phyloP scores from a whole-genome alignment of 2,329 filamentous ascomycete species.

The Tolypocladium ovalisporum region DNA sequence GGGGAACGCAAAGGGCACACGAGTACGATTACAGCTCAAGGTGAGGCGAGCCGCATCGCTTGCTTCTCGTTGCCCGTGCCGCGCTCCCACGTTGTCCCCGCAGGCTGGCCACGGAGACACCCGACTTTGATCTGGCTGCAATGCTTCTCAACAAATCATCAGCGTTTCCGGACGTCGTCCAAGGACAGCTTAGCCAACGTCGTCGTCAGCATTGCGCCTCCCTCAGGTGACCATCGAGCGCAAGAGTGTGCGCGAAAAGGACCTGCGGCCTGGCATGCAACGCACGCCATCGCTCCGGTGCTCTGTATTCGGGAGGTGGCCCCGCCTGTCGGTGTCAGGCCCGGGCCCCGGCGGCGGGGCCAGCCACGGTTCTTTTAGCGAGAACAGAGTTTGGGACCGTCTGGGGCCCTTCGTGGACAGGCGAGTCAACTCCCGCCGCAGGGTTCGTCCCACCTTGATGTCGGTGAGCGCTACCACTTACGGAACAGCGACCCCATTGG shows the following conservation, averaged over 20 bases:
- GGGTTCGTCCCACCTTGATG: neutral
- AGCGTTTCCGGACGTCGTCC: neutral
- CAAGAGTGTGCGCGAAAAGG: neutral
- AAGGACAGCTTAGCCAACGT: neutral
- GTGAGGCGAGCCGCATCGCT: neutral
- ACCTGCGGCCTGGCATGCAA: neutral
- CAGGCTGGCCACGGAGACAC: neutral
- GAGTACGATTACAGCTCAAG: neutral
- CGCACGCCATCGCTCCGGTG: neutral
- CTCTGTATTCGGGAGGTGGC: neutral
- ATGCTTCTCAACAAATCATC: neutral
- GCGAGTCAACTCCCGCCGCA: neutral
- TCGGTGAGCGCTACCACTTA: neutral
- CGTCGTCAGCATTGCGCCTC: neutral
- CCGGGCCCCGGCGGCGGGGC: neutral
- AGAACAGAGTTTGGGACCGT: constrained; percentile 5
- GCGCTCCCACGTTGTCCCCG: neutral
- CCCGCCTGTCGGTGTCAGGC: neutral
- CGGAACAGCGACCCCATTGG: neutral
- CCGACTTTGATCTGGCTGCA: neutral
- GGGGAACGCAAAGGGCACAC: no score
- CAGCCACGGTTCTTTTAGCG: neutral
- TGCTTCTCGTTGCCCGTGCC: neutral
- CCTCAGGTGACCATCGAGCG: neutral
- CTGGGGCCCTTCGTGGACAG: neutral